Evolutionary conservation across 75 land plant genomes (phyloP), one percentile per base, ranked within the genome.

Genomic region (Sequoiadendron giganteum): DNA sequence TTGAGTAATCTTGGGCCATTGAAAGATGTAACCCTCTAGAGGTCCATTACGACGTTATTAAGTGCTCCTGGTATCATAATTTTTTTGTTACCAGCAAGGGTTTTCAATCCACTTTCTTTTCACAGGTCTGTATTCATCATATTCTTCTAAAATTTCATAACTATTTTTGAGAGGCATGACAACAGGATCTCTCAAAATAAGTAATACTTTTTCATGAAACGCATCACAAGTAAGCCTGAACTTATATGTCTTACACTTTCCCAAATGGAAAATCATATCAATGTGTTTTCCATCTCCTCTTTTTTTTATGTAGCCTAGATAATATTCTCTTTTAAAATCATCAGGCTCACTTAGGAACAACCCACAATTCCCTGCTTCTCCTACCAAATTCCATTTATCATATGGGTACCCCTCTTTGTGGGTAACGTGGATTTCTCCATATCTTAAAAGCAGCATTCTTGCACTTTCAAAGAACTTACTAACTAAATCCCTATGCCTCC

Each of bases 281-380:
- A 88, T 84, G 34, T 75, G 75, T 3, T 28, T 1, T n/a, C 93
- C 92, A 47, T 84, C 90, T 39, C 95, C 93, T 89, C 86, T 89
- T 49, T 90, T 92, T 42, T 93, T 92, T 49, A 77, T 39, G 47
- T 93, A 92, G 19, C 92, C 91, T 6, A 90, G 95, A 86, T 94
- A 94, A 65, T 92, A 91, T 65, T 48, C 54, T 16, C 39, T 88
- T 3, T 87, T 80, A 54, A 94, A 94, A 65, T 87, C 56, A 38
- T 47, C 90, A 75, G 86, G 25, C 15, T 88, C 90, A 5, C 55
- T 75, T 80, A 92, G 43, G 10, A 65, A 39, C 86, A 94, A 68
- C 36, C 90, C 89, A 83, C 72, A 85, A 3, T 84, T 65, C n/a
- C 19, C 52, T 45, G 92, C 95, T 43, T 91, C 85, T 85, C 90